phyloP scores from a whole-genome alignment of 2,329 filamentous ascomycete genomes.

The Botrytis pseudocinerea region DNA sequence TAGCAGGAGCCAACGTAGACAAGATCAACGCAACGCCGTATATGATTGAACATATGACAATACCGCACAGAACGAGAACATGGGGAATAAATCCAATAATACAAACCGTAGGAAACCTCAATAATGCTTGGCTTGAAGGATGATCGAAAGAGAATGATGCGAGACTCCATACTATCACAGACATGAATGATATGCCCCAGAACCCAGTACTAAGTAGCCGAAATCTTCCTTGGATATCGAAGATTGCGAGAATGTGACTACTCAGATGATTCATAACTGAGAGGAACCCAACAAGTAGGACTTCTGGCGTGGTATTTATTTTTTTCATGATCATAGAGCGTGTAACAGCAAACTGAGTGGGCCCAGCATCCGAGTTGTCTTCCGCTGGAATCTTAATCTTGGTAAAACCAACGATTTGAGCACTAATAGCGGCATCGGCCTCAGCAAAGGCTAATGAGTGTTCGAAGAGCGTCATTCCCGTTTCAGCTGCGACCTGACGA shows the following conservation, averaged over 20 bases:
- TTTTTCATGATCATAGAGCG: slow-evolving; percentile 70
- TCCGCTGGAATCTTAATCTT: slow-evolving; percentile 32
- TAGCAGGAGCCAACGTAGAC: slow-evolving; percentile 61
- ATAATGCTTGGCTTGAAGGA: slow-evolving; percentile 61
- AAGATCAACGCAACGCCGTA: slow-evolving; percentile 76
- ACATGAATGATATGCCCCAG: slow-evolving; percentile 90
- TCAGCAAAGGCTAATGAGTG: slow-evolving; percentile 95
- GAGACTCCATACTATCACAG: slow-evolving; percentile 76
- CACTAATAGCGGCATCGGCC: slow-evolving; percentile 83
- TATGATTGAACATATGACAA: slow-evolving; percentile 71
- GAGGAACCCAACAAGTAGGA: slow-evolving; percentile 83
- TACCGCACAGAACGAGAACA: slow-evolving; percentile 80
- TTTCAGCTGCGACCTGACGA: slow-evolving; percentile 76
- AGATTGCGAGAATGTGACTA: slow-evolving; percentile 78
- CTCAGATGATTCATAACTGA: slow-evolving; percentile 86
- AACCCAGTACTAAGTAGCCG: slow-evolving; percentile 85
- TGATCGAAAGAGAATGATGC: slow-evolving; percentile 62
- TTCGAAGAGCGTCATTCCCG: slow-evolving; percentile 94
- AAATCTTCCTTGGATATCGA: slow-evolving; percentile 75
- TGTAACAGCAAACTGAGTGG: slow-evolving; percentile 52
- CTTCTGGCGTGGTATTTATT: slow-evolving; percentile 86
- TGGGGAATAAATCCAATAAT: slow-evolving; percentile 95
- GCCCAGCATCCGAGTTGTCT: slow-evolving; percentile 33
- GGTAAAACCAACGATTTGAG: slow-evolving; percentile 58
- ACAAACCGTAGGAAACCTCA: slow-evolving; percentile 90